Conservation (phyloP, 768 basidiomycete genomes). For the Boletus sp. region DNA sequence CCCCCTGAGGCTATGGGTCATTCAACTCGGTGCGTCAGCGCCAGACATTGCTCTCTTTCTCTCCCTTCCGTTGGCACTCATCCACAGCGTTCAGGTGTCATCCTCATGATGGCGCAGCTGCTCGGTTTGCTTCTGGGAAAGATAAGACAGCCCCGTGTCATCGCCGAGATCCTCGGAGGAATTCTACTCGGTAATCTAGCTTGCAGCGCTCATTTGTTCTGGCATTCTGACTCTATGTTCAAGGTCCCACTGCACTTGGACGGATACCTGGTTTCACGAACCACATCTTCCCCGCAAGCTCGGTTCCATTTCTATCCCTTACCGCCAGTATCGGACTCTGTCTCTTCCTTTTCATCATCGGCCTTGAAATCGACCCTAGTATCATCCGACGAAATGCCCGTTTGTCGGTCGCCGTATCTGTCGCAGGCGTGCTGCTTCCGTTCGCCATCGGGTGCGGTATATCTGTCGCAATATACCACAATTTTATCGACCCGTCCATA, state of each 20-base stretch:
- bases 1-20: conserved; percentile 74
- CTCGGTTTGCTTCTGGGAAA: conserved; percentile 61
- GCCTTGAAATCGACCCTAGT: conserved; percentile 81
- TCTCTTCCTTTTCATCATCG: conserved; percentile 90
- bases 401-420: conserved; percentile 62
- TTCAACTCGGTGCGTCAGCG: conserved; percentile 59
- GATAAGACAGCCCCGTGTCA: conserved; percentile 88
- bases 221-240: conserved; percentile 42
- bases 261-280: conserved; percentile 86
- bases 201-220: conserved; percentile 31
- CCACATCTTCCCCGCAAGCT: conserved; percentile 75
- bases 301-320: conserved; percentile 75
- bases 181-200: conserved; percentile 65
- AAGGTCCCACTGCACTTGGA: conserved; percentile 57
- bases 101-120: conserved; percentile 83
- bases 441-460: conserved; percentile 83
- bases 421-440: conserved; percentile 81
- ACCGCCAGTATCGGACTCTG: conserved; percentile 87
- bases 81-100: conserved; percentile 40
- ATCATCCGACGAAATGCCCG: conserved; percentile 77
- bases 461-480: conserved; percentile 68
- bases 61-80: not conserved
- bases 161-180: conserved; percentile 89
- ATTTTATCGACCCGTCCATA: conserved; percentile 58
- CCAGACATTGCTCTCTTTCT: too few relatives aligned